Evolutionary conservation across 345 rosid species (phyloP), one percentile per base, ranked within the genome.

Genomic region (Lumnitzera littorea): DNA sequence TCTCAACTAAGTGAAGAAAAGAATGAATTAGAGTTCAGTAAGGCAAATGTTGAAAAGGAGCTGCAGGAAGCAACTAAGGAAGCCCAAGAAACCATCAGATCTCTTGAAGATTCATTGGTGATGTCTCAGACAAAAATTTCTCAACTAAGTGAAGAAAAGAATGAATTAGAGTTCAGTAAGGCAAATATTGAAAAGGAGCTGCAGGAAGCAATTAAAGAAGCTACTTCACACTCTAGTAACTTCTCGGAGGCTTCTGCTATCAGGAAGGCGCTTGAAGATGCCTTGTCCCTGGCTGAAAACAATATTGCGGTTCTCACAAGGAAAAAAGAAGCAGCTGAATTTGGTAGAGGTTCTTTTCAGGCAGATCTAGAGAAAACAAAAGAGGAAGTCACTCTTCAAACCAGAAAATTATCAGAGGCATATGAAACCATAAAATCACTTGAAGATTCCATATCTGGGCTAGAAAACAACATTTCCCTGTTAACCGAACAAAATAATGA

Each of bases 301-400:
- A 78, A 77, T 55, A 76, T 81, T 72, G 73, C 79, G 48, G 67
- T 68, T 52, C 74, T 87, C 46, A 67, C 72, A 55, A 82, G 63
- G 70, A 96, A 81, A 75, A 85, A 81, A 71, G 91, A 89, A 72
- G 96, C 82, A 73, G 82, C 77, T 72, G 83, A 78, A 66, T 70
- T 66, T 64, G 62, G 77, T 65, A 71, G 75, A 68, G 78, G 77
- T 69, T 68, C 76, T 50, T 67, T 77, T 51, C 86, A 72, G 72
- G 67, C 64, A 48, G 91, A 89, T 57, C 70, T 82, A 46, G 92
- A 76, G 78, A 78, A 70, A 72, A 46, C 74, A 68, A 77, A 68
- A 71, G 78, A 75, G 57, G 91, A 79, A 70, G 58, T 69, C 68
- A 64, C 77, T 25, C 17, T 59, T 62, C 91, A 85, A 72, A 78